A percentile compares a stretch with the other conserved stretches of the same genome.
Evolutionary conservation across 2,329 filamentous ascomycete species (phyloP).

Genomic region (Pseudogymnoascus sp.): DNA sequence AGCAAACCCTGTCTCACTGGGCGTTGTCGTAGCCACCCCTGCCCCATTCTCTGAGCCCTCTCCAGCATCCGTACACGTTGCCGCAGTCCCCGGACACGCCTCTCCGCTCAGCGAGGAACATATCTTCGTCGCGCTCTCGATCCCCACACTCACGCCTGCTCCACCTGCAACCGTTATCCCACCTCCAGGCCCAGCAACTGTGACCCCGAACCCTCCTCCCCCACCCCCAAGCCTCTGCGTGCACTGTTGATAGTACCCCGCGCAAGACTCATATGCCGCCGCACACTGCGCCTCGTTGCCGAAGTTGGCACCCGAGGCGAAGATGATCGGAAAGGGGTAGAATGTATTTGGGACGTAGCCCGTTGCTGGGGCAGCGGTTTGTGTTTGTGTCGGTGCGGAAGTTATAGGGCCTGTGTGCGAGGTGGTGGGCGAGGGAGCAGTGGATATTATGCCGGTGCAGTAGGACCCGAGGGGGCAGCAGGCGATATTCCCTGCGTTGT

Average conservation of each 20-base stretch:
- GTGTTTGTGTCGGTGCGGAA: constrained; percentile 12
- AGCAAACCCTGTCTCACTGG: constrained; percentile 12
- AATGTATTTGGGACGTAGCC: constrained; percentile 50
- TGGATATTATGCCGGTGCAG: constrained; percentile 25
- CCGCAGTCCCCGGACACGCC: constrained; percentile 36
- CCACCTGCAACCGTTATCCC: constrained; percentile 42
- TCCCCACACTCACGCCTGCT: constrained; percentile 30
- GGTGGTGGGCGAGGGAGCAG: constrained; percentile 13
- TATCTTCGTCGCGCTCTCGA: constrained; percentile 42
- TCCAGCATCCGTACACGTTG: constrained; percentile 24
- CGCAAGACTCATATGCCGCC: constrained; percentile 44
- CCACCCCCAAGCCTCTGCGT: constrained; percentile 39
- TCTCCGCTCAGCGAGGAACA: constrained; percentile 47
- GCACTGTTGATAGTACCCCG: constrained; percentile 46
- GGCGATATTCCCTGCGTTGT: constrained; percentile 24
- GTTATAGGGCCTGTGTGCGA: background rate
- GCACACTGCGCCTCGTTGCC: constrained; percentile 43
- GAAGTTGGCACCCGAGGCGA: constrained; percentile 37
- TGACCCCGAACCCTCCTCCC: constrained; percentile 41
- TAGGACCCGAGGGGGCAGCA: constrained; percentile 27
- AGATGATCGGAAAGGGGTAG: constrained; percentile 52
- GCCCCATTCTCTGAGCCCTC: constrained; percentile 9
- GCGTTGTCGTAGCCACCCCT: constrained; percentile 6
- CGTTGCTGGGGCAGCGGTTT: constrained; percentile 26
- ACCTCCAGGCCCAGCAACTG: constrained; percentile 46